These are phyloP conservation scores for Candida sphagnicola DNA, from an alignment of 805 yeast species.

Conservation along the genomic window DNA sequence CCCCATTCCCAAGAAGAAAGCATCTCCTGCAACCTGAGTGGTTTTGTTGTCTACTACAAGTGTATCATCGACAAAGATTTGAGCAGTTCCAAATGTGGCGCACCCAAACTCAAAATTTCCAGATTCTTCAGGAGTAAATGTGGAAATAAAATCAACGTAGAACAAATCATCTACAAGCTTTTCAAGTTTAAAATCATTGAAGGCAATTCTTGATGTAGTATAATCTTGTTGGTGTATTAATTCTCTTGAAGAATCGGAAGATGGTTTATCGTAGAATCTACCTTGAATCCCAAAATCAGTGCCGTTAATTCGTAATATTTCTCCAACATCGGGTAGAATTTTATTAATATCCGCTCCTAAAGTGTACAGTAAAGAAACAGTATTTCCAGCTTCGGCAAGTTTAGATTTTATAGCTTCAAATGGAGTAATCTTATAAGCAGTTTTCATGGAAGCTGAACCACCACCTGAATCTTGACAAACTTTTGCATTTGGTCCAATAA, in stretches of 20 bases:
- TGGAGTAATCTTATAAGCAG: conserved; percentile 47
- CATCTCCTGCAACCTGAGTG: conserved; percentile 44
- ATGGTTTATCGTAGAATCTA: conserved; percentile 12
- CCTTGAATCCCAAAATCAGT: conserved; percentile 21
- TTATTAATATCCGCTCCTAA: conserved; percentile 32
- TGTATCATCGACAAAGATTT: conserved; percentile 48
- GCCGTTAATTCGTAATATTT: conserved; percentile 13
- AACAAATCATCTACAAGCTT: conserved; percentile 23
- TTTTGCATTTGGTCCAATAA: conserved; percentile 60
- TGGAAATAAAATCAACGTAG: conserved; percentile 43
- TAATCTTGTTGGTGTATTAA: conserved; percentile 14
- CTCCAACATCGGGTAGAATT: conserved; percentile 26
- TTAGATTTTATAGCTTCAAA: conserved; percentile 40
- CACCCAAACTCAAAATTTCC: conserved; percentile 52
- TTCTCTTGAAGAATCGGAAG: conserved; percentile 8
- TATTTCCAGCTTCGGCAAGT: conserved; percentile 9
- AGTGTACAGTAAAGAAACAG: conserved; percentile 15
- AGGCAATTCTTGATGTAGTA: conserved; percentile 17
- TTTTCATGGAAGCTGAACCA: conserved; percentile 53
- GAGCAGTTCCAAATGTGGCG: conserved; percentile 52
- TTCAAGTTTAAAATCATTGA: conserved; percentile 20
- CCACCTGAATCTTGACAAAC: conserved; percentile 53
- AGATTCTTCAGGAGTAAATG: conserved; percentile 42
- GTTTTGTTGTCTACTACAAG: conserved; percentile 55
- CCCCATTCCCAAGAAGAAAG: conserved; percentile 51